Evolutionary conservation across 768 basidiomycete species (phyloP).

Genomic region (Macrolepiota dolichaula): DNA sequence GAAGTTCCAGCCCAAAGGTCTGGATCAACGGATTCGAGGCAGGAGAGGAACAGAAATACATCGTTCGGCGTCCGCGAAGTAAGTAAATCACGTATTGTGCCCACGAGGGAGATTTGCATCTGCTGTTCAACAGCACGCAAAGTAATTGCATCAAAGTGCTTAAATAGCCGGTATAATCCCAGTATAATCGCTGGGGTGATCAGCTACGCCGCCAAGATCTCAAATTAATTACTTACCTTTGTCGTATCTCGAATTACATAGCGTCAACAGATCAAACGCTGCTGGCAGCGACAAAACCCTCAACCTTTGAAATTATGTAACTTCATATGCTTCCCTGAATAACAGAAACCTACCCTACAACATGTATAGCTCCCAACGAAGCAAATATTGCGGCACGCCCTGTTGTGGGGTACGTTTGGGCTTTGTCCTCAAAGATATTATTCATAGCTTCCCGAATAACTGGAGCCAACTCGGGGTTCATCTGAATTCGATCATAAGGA

Average conservation of each 20-base stretch:
- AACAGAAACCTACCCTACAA: constrained; percentile 1
- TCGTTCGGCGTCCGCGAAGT: constrained; percentile 56
- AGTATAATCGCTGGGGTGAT: constrained; percentile 23
- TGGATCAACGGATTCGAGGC: constrained; percentile 56
- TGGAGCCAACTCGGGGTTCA: background rate
- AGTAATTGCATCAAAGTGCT: constrained; percentile 24
- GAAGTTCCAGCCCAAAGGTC: constrained; percentile 66
- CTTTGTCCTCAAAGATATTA: background rate
- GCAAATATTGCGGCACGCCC: background rate
- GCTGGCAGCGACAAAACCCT: constrained; percentile 1
- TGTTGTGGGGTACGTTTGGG: background rate
- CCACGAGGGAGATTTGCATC: constrained; percentile 32
- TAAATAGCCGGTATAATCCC: constrained; percentile 35
- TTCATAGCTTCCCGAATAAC: constrained; percentile 1
- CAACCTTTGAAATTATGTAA: background rate
- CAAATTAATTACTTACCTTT: background rate
- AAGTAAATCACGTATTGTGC: constrained; percentile 54
- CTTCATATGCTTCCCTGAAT: background rate
- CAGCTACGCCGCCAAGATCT: background rate
- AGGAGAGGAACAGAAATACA: constrained; percentile 62
- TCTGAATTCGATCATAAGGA: background rate
- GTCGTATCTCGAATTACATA: background rate
- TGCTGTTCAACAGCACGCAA: constrained; percentile 23
- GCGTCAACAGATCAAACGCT: constrained; percentile 1
- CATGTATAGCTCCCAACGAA: background rate